A percentile compares a stretch with the other conserved stretches of the same genome.
phyloP scores from a whole-genome alignment of 306 rosid species.

The Biancaea sappan region DNA sequence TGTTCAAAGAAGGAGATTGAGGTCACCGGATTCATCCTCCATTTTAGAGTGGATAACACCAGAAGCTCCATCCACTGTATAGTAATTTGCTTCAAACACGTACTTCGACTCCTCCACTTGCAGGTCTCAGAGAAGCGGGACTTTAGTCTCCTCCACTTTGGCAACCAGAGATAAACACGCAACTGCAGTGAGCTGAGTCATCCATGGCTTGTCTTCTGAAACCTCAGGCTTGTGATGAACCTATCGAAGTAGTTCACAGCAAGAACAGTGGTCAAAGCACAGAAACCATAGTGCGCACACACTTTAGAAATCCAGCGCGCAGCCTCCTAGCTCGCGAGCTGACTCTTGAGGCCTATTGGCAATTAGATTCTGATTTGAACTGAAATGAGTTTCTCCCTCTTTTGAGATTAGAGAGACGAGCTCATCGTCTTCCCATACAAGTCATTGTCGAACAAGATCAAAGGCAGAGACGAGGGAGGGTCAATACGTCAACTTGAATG shows the following conservation, averaged over 20 bases:
- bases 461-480: constrained; percentile 36
- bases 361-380: constrained; percentile 22
- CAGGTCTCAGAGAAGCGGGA: constrained; percentile 74
- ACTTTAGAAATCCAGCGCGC: constrained; percentile 63
- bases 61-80: constrained; percentile 88
- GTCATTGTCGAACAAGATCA: constrained; percentile 46
- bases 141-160: constrained; percentile 75
- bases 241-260: constrained; percentile 84
- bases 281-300: constrained; percentile 53
- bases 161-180: constrained; percentile 84
- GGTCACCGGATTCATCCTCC: constrained; percentile 91
- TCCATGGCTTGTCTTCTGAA: constrained; percentile 77
- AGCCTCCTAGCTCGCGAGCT: constrained; percentile 55
- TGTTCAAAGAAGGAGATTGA: constrained; percentile 76
- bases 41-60: constrained; percentile 73
- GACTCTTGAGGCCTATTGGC: constrained; percentile 38
- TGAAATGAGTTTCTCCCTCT: constrained; percentile 46
- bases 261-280: constrained; percentile 65
- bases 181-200: constrained; percentile 68
- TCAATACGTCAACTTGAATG: too few relatives aligned
- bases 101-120: constrained; percentile 77
- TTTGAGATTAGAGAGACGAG: constrained; percentile 60
- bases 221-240: constrained; percentile 46
- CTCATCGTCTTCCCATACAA: constrained; percentile 55
- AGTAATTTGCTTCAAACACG: constrained; percentile 74